Base-by-base conservation (phyloP, 495 filamentous ascomycete genomes). In the Xanthoparmelia taractica region DNA sequence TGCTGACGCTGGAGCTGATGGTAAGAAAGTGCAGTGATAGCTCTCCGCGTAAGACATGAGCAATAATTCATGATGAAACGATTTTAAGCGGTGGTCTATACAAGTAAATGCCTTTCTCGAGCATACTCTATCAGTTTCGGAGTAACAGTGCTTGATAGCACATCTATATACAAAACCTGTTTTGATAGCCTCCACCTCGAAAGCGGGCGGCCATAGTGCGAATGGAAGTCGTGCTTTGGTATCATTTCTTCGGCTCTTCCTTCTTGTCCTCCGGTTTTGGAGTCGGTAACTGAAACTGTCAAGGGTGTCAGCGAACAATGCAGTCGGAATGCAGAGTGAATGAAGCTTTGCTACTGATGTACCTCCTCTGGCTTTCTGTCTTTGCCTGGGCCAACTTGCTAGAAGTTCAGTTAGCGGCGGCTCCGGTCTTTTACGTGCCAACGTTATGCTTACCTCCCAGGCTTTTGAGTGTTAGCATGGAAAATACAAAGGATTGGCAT, bases 201-300 rank as follows among this genome's bases (percentile, higher is more conserved):
- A n/a, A 54, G 17, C 50, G 27, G 20, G 50, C 50, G n/a, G n/a
- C 50, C 2, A 13, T 10, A 54, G n/a, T 17, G 4, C 7, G 29
- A 54, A 54, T n/a, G 11, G 33, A 38, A 40, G 13, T 13, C n/a
- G 33, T 4, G 23, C 23, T n/a, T 23, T 23, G 31, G 20, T 0
- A 23, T 47, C 34, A 95, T 83, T 96, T 96, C 89, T 97, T 96
- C 74, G 88, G 78, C 71, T 88, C 91, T 75, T 96, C 90, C 68
- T 87, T 84, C 78, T 90, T 90, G 69, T 88, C 85, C 78, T 97
- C 93, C 0, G 95, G 92, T 77, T 97, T 95, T 65, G 94, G 91
- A 34, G 87, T 96, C 17, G 95, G 93, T 61, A 97, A 79, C 79
- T 96, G 95, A 80, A 96, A 97, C 72, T 54, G 6, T 1, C 85